Percentiles rank a stretch among this genome's conserved stretches.
phyloP scores from a whole-genome alignment of 1,284 basidiomycete genomes.

The Puccinia hordei region DNA sequence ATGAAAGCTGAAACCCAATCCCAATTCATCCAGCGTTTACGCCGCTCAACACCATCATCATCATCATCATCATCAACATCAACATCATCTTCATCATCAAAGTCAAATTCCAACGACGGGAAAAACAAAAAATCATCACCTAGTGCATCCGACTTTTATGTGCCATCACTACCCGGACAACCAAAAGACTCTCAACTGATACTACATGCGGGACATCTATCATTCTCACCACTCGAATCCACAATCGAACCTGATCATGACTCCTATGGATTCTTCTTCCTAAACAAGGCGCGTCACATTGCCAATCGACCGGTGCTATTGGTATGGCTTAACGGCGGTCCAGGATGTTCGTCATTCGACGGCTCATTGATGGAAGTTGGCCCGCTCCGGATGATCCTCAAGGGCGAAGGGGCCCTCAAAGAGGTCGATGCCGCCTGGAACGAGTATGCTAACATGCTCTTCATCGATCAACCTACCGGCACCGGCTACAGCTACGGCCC shows the following conservation, averaged over 20 bases:
- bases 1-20: background rate
- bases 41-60: background rate
- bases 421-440: conserved; percentile 92
- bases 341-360: conserved; percentile 95
- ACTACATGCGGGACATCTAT: conserved; percentile 58
- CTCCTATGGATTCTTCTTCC: conserved; percentile 81
- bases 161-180: conserved; percentile 48
- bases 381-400: conserved; percentile 67
- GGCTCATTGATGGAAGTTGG: conserved; percentile 98
- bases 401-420: conserved; percentile 73
- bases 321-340: conserved; percentile 97
- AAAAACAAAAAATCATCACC: background rate
- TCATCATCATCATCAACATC: background rate
- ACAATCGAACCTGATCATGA: conserved; percentile 1
- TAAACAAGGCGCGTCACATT: conserved; percentile 80
- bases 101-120: background rate
- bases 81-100: background rate
- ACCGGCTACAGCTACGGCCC: conserved; percentile 89
- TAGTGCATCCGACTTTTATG: conserved; percentile 34
- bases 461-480: conserved; percentile 92
- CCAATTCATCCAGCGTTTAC: background rate
- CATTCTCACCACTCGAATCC: conserved; percentile 52
- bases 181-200: conserved; percentile 54
- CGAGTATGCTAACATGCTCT: conserved; percentile 95
- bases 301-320: conserved; percentile 85